Base-by-base conservation (phyloP, 352 stramenopile species). In the Pythium diclinum region DNA sequence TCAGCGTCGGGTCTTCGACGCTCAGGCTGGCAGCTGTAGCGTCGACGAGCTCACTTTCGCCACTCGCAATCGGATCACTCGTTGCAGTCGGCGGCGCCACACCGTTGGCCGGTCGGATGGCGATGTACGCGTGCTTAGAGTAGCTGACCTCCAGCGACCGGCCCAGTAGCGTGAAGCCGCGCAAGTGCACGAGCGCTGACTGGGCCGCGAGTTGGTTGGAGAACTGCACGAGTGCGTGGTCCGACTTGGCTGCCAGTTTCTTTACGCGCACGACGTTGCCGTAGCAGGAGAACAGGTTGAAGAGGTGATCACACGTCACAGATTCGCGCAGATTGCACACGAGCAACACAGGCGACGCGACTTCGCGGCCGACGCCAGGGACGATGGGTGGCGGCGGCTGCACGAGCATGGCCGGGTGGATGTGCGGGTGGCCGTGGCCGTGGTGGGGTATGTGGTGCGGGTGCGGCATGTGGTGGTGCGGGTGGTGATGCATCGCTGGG, bases 221-320 rank as follows among this genome's bases (percentile, higher is more conserved):
- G 51, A 86, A 89, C 67, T 89, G 80, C 25, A 89, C 64, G 14
- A 89, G 64, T 10, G 80, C 80, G 40, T 89, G 79, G 59, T 85
- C 79, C 6, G 75, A 67, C 53, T 89, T 89, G 30, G 59, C 68
- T 19, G 63, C 75, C 32, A 89, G 69, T 53, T 85, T 87, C 71
- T 87, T 87, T 55, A 89, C 60, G 34, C 78, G 80, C 10, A 69
- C 61, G 6, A 89, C 77, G 65, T 89, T 87, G 19, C 80, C 80
- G 36, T 89, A 89, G 56, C 78, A 89, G 19, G 80, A 89, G 32
- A 89, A 89, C 16, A 89, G 59, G 53, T 89, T 85, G 75, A 89
- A 89, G 2, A 89, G 47, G 23, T 85, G 68, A 53, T 89, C 78
- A 63, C 80, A 89, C 17, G 78, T 77, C 56, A 86, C 69, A 30